Percentiles rank a stretch among this genome's conserved stretches.
Evolutionary conservation across 441 rosid genomes (phyloP).

Genomic region (Erodium texanum): DNA sequence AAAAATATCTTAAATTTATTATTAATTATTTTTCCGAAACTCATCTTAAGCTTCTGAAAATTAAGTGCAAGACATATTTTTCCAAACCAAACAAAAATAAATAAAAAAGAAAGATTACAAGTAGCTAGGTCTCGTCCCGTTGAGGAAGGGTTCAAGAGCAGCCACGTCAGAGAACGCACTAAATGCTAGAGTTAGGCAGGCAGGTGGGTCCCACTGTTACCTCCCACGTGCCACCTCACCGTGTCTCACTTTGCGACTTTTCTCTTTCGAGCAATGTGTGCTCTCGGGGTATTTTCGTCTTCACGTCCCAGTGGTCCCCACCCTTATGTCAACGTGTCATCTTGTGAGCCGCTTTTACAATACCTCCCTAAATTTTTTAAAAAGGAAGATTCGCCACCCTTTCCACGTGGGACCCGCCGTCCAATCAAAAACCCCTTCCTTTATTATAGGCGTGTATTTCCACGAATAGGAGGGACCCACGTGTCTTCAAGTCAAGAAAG

Average conservation of each 20-base stretch:
- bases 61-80: no score
- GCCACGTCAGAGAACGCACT: conserved; percentile 29
- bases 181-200: conserved; percentile 24
- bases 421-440: conserved; percentile 24
- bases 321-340: conserved; percentile 45
- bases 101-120: not conserved
- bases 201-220: conserved; percentile 23
- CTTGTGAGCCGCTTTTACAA: conserved; percentile 12
- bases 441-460: conserved; percentile 24
- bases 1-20: no score
- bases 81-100: no score
- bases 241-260: conserved; percentile 8
- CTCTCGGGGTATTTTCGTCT: not conserved
- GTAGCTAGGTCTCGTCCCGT: not conserved
- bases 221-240: conserved; percentile 34
- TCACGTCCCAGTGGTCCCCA: conserved; percentile 14
- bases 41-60: no score
- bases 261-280: not conserved
- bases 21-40: no score
- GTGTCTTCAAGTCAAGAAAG: conserved; percentile 48
- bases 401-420: conserved; percentile 28
- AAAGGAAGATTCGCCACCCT: conserved; percentile 40
- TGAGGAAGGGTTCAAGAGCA: conserved; percentile 9
- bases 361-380: conserved; percentile 5
- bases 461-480: conserved; percentile 43